Conservation (phyloP, 208 protist species). For the Acanthamoeba sp. region DNA sequence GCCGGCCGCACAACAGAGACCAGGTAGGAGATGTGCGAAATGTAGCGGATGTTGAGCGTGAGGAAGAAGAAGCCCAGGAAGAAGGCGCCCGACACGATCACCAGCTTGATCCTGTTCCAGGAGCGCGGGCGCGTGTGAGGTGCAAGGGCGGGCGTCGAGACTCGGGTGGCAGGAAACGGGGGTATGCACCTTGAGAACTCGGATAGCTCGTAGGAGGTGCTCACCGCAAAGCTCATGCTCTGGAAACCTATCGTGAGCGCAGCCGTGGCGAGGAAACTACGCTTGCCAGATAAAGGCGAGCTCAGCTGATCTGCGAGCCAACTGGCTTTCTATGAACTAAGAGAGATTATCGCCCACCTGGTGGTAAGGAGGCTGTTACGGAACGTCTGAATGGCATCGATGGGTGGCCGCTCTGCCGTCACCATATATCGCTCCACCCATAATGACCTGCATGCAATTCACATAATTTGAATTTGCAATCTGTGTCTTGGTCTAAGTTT, state of each 20-base stretch:
- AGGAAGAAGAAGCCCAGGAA: constrained; percentile 72
- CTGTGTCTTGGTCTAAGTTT: too few relatives aligned
- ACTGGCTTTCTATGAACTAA: background rate
- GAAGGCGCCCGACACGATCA: constrained; percentile 1
- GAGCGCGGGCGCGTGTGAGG: background rate
- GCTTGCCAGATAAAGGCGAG: too few relatives aligned
- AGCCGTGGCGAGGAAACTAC: constrained; percentile 52
- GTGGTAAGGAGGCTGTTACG: constrained; percentile 57
- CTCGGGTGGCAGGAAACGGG: too few relatives aligned
- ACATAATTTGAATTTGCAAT: too few relatives aligned
- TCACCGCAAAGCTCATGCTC: background rate
- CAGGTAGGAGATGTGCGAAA: constrained; percentile 31
- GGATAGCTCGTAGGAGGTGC: constrained; percentile 26
- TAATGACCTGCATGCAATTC: background rate
- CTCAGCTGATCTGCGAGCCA: too few relatives aligned
- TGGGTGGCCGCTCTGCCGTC: constrained; percentile 32
- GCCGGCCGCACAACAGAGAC: constrained; percentile 40
- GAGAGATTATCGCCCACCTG: background rate
- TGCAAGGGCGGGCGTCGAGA: too few relatives aligned
- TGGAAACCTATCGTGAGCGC: constrained; percentile 65
- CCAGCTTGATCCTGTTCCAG: background rate
- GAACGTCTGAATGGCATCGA: constrained; percentile 60
- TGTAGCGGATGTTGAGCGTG: constrained; percentile 60
- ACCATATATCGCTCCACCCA: constrained; percentile 30
- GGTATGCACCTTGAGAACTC: constrained; percentile 4